Conservation (phyloP, 306 rosid species). For the Dryas alaskensis region DNA sequence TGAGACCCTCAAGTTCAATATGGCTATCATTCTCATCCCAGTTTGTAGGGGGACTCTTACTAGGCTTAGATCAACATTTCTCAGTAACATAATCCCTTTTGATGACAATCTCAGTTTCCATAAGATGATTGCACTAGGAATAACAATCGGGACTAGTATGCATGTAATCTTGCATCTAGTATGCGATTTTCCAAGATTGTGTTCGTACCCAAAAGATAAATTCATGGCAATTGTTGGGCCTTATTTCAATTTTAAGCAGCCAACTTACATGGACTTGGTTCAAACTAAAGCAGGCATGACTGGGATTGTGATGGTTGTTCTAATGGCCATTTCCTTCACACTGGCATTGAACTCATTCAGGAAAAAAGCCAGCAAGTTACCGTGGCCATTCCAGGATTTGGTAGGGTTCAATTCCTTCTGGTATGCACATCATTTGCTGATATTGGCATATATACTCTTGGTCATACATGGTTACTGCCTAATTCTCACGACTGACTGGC, state of each 20-base stretch:
- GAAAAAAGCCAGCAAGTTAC: constrained; percentile 51
- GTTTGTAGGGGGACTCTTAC: constrained; percentile 87
- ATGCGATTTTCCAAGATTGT: constrained; percentile 79
- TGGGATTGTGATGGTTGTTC: constrained; percentile 57
- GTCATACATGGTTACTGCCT: constrained; percentile 68
- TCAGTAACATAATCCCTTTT: constrained; percentile 62
- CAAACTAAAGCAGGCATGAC: constrained; percentile 48
- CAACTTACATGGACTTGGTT: constrained; percentile 44
- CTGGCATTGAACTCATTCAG: constrained; percentile 74
- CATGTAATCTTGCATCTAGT: constrained; percentile 52
- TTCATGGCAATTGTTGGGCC: constrained; percentile 52
- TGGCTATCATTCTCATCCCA: constrained; percentile 84
- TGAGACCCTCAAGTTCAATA: constrained; percentile 88
- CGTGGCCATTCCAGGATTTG: constrained; percentile 51
- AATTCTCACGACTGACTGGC: constrained; percentile 56
- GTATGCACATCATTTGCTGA: constrained; percentile 92
- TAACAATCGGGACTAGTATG: constrained; percentile 49
- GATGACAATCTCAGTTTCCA: constrained; percentile 89
- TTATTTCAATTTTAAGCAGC: constrained; percentile 46
- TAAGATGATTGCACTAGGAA: constrained; percentile 57
- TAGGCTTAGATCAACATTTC: constrained; percentile 55
- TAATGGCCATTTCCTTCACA: constrained; percentile 69
- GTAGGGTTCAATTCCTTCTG: constrained; percentile 91
- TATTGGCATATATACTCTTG: constrained; percentile 56
- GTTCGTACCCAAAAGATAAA: constrained; percentile 34